Conservation (phyloP, 108 stramenopile species). For the Stephanodiscus triporus region DNA sequence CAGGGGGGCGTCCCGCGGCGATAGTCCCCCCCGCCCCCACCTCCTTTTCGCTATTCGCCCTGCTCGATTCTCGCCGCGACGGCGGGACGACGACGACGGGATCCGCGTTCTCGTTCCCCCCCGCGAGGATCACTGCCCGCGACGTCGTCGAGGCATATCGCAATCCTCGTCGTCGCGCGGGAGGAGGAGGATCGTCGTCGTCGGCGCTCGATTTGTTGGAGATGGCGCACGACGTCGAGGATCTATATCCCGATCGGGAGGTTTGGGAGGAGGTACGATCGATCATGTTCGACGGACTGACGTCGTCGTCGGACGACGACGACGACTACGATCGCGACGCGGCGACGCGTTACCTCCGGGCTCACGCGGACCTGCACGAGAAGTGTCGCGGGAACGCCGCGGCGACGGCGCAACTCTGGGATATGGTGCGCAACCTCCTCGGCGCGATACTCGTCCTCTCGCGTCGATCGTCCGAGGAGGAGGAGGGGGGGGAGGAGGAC, state of each 20-base stretch:
- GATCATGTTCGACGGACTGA: slow-evolving; percentile 37
- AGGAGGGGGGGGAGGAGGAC: background rate
- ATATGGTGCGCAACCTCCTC: slow-evolving; percentile 37
- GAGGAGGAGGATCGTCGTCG: too few relatives aligned
- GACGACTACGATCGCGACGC: background rate
- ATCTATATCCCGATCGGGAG: slow-evolving; percentile 40
- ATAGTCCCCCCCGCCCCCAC: slow-evolving; percentile 7
- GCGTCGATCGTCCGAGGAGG: background rate
- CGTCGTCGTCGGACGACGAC: background rate
- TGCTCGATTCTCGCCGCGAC: slow-evolving; percentile 40
- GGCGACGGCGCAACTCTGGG: slow-evolving; percentile 30
- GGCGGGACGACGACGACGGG: background rate
- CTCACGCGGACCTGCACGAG: slow-evolving; percentile 29
- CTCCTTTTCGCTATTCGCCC: slow-evolving; percentile 50
- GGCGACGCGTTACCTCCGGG: slow-evolving; percentile 26
- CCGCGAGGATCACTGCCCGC: slow-evolving; percentile 42
- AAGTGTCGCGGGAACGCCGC: slow-evolving; percentile 29
- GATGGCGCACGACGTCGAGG: slow-evolving; percentile 49
- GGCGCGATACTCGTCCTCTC: slow-evolving; percentile 21
- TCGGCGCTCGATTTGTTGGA: slow-evolving; percentile 42
- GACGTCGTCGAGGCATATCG: slow-evolving; percentile 32
- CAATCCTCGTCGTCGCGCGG: background rate
- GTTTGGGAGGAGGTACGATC: slow-evolving; percentile 32
- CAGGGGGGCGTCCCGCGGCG: too few relatives aligned
- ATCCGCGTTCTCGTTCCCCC: slow-evolving; percentile 10